phyloP scores from a whole-genome alignment of 1,284 basidiomycete genomes.

The Sanghuangporus weigelae region DNA sequence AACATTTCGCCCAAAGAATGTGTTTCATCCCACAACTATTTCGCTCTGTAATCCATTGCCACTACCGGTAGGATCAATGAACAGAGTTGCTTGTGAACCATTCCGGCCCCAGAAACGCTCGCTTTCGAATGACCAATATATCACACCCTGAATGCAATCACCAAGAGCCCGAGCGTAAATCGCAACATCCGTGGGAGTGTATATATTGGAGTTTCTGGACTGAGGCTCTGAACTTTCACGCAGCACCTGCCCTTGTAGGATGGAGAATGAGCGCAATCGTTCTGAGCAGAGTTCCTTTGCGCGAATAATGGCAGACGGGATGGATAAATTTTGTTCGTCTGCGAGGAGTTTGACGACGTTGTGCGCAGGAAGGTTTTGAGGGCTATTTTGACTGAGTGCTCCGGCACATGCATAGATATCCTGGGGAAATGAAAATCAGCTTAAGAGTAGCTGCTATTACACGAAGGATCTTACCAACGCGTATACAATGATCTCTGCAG shows the following conservation, averaged over 20 bases:
- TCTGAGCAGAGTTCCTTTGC: not conserved
- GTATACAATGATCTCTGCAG: constrained; percentile 4
- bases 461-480: not conserved
- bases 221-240: not conserved
- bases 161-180: constrained; percentile 6
- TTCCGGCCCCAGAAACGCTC: constrained; percentile 9
- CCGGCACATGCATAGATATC: constrained; percentile 11
- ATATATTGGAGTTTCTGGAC: not conserved
- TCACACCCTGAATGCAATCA: constrained; percentile 7
- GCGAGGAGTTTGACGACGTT: constrained; percentile 5
- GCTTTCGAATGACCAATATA: constrained; percentile 13
- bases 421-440: not conserved
- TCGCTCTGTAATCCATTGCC: not conserved
- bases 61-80: not conserved
- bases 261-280: not conserved
- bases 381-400: not conserved
- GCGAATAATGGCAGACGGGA: not conserved
- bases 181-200: not conserved
- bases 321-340: not conserved
- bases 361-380: not conserved
- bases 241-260: not conserved
- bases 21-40: not conserved
- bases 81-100: not conserved
- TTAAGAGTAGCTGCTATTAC: not conserved
- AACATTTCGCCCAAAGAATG: not conserved